Evolutionary conservation across 305 asterid species (phyloP).

Genomic region (Coffea humblotiana): DNA sequence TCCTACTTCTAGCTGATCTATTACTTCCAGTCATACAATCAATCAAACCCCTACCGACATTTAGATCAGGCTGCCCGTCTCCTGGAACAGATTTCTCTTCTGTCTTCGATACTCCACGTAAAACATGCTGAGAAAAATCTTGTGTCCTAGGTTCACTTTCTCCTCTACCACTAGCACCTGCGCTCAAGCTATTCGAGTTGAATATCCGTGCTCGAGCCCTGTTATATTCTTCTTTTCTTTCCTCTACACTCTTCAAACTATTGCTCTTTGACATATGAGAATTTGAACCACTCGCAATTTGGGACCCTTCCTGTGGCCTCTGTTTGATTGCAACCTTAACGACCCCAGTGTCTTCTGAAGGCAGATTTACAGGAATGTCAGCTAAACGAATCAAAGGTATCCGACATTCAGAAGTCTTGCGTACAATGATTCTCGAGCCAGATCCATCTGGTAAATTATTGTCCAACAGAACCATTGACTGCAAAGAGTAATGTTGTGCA

Average conservation of each 20-base stretch:
- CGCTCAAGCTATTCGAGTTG: constrained; percentile 66
- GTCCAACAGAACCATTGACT: constrained; percentile 93
- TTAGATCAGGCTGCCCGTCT: constrained; percentile 46
- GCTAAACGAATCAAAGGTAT: constrained; percentile 88
- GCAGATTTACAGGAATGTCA: constrained; percentile 89
- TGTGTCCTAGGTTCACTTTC: constrained; percentile 64
- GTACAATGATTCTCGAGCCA: constrained; percentile 87
- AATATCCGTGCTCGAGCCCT: constrained; percentile 98
- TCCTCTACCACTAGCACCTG: constrained; percentile 50
- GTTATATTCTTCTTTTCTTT: constrained; percentile 95
- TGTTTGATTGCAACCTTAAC: constrained; percentile 94
- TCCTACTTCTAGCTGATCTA: constrained; percentile 70
- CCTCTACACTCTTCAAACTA: constrained; percentile 90
- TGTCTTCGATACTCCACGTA: constrained; percentile 45
- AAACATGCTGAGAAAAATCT: constrained; percentile 56
- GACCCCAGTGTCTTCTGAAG: constrained; percentile 65
- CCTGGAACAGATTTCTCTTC: constrained; percentile 53
- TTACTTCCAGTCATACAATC: constrained; percentile 72
- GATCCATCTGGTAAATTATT: constrained; percentile 88
- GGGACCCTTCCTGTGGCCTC: constrained; percentile 89
- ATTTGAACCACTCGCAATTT: constrained; percentile 36
- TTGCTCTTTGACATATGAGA: constrained; percentile 55
- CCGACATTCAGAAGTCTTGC: constrained; percentile 61
- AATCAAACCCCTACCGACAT: constrained; percentile 50
- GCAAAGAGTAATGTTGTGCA: constrained; percentile 94